Evolutionary conservation across 2,329 filamentous ascomycete genomes (phyloP).

Genomic region (Pyrenophora teres): DNA sequence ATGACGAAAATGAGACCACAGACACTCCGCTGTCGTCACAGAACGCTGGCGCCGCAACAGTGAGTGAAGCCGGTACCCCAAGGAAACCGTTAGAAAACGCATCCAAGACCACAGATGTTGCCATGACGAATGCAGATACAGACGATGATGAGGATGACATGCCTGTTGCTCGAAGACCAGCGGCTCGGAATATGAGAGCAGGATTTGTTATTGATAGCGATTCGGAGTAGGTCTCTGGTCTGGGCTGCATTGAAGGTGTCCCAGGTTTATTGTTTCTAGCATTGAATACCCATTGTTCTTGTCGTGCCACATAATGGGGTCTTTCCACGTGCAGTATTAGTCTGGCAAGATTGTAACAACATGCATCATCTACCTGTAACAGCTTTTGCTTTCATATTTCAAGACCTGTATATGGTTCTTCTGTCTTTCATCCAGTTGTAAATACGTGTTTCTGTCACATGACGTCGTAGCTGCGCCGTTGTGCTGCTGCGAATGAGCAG

Average conservation of each 20-base stretch:
- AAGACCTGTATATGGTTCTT: neutral
- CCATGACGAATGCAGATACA: constrained; percentile 36
- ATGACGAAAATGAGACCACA: constrained; percentile 31
- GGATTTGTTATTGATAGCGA: constrained; percentile 54
- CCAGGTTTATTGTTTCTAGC: constrained; percentile 13
- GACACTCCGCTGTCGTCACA: constrained; percentile 51
- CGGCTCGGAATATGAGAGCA: constrained; percentile 46
- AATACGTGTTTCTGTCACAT: constrained; percentile 6
- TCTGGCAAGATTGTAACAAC: neutral
- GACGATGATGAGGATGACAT: constrained; percentile 50
- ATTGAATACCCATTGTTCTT: constrained; percentile 29
- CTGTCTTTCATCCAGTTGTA: neutral
- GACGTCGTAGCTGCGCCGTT: constrained; percentile 12
- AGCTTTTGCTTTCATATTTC: neutral
- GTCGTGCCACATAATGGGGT: neutral
- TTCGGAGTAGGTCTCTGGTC: constrained; percentile 40
- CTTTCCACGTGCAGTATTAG: neutral
- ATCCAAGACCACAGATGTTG: constrained; percentile 23
- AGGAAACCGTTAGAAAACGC: constrained; percentile 4
- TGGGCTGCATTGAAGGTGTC: constrained; percentile 17
- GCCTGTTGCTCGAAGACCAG: constrained; percentile 41
- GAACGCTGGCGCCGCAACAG: constrained; percentile 21
- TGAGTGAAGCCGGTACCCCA: constrained; percentile 22
- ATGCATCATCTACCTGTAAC: neutral
- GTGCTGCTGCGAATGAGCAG: neutral